A percentile compares a stretch with the other conserved stretches of the same genome.
Conservation (phyloP, 495 filamentous ascomycete species). For the Penicillium soppii region DNA sequence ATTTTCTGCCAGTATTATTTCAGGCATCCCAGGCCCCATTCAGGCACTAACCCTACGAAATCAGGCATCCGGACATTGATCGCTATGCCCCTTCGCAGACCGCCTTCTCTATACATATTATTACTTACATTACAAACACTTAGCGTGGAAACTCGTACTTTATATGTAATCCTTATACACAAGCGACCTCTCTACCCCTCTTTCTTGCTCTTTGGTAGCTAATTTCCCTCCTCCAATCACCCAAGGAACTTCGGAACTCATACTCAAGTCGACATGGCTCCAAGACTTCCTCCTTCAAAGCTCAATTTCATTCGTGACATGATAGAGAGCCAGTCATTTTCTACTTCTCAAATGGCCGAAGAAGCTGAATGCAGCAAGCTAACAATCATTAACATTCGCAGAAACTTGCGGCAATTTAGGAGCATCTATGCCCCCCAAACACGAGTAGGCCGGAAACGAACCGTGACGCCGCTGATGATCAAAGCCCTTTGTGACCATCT, state of each 20-base stretch:
- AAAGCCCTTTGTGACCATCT: not conserved
- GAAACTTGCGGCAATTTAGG: not conserved
- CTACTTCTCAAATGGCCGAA: slow-evolving; percentile 10
- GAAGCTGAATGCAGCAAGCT: slow-evolving; percentile 8
- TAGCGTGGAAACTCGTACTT: too few relatives aligned
- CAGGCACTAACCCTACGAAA: not conserved
- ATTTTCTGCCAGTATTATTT: slow-evolving; percentile 14
- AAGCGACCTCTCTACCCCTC: too few relatives aligned
- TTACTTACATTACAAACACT: too few relatives aligned
- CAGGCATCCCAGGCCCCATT: not conserved
- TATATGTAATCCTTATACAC: too few relatives aligned
- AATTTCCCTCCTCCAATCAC: too few relatives aligned
- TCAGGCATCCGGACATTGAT: too few relatives aligned
- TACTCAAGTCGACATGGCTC: too few relatives aligned
- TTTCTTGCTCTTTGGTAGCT: too few relatives aligned
- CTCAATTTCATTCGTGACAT: not conserved
- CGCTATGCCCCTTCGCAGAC: too few relatives aligned
- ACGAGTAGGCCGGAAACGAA: not conserved
- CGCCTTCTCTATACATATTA: too few relatives aligned
- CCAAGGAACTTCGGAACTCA: too few relatives aligned
- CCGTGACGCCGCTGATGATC: not conserved
- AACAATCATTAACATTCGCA: not conserved
- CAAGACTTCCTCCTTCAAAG: not conserved
- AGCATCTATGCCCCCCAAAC: not conserved
- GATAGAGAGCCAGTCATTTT: too few relatives aligned